Conservation (phyloP, 2,329 filamentous ascomycete species). For the Diaporthe helianthi region DNA sequence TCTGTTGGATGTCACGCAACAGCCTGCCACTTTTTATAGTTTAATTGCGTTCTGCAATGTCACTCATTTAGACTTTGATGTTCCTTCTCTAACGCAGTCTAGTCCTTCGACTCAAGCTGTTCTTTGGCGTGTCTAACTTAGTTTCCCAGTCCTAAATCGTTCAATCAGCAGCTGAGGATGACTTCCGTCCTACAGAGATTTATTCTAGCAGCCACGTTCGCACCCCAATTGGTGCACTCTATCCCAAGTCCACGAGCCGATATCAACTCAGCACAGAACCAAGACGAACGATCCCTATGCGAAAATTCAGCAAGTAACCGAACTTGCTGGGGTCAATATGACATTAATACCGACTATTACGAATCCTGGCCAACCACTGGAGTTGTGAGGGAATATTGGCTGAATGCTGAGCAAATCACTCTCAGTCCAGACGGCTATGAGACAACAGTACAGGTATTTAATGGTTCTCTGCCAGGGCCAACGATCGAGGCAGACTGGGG, state of each 20-base stretch:
- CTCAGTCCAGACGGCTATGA: constrained; percentile 55
- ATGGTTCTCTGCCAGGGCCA: constrained; percentile 64
- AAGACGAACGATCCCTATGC: neutral
- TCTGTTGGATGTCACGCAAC: neutral
- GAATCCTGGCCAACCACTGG: constrained; percentile 53
- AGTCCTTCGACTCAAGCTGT: too few relatives aligned
- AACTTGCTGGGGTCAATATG: constrained; percentile 36
- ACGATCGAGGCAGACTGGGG: constrained; percentile 66
- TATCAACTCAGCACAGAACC: neutral
- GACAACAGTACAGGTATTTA: constrained; percentile 54
- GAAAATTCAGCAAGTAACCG: neutral
- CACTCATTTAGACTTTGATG: neutral
- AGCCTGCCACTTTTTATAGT: neutral
- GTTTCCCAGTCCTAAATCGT: neutral
- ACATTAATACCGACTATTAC: constrained; percentile 55
- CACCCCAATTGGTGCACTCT: neutral
- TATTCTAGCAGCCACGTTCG: neutral
- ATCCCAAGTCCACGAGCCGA: neutral
- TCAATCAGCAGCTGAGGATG: neutral
- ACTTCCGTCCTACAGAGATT: neutral
- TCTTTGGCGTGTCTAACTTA: neutral
- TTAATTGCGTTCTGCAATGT: constrained; percentile 5
- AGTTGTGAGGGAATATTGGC: constrained; percentile 57
- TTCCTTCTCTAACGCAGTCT: neutral
- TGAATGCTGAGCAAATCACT: constrained; percentile 50